phyloP scores from a whole-genome alignment of 2,329 filamentous ascomycete genomes.

The Sarocladium strictum region DNA sequence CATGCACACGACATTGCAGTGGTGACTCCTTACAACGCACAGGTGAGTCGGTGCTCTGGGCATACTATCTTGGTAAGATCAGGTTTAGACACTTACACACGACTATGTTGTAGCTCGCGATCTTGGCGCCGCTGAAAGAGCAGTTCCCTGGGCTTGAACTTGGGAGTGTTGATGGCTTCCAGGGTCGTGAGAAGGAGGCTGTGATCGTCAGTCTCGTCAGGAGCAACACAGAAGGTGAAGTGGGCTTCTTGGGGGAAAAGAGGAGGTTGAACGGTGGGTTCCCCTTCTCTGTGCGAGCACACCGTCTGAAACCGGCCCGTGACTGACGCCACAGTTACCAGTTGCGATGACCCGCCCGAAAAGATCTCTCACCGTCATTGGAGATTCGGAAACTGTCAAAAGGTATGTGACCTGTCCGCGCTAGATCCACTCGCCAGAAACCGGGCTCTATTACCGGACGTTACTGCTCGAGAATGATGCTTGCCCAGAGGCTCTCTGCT shows the following conservation, averaged over 20 bases:
- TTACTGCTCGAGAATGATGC: no score
- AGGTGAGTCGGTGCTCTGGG: no score
- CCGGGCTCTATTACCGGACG: not conserved
- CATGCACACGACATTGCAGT: constrained; percentile 81
- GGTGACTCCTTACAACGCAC: constrained; percentile 94
- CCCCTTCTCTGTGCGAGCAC: not conserved
- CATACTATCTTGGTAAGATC: no score
- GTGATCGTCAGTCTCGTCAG: constrained; percentile 90
- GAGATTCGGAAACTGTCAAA: constrained; percentile 89
- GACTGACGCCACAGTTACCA: constrained; percentile 35
- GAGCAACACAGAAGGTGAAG: constrained; percentile 80
- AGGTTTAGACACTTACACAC: constrained; percentile 2
- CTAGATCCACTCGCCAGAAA: not conserved
- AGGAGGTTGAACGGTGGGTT: constrained; percentile 79
- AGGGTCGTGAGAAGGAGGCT: constrained; percentile 94
- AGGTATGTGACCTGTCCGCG: constrained; percentile 53
- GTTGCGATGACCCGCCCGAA: constrained; percentile 96
- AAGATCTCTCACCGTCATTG: constrained; percentile 83
- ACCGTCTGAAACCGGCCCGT: not conserved
- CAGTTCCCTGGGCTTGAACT: constrained; percentile 79
- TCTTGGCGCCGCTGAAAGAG: constrained; percentile 76
- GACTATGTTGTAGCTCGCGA: constrained; percentile 51
- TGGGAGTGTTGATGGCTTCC: constrained; percentile 96
- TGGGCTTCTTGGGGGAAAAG: constrained; percentile 91
- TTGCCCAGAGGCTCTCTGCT: not conserved